Base-by-base conservation (phyloP, 768 basidiomycete species). In the Goffeauzyma gilvescens region DNA sequence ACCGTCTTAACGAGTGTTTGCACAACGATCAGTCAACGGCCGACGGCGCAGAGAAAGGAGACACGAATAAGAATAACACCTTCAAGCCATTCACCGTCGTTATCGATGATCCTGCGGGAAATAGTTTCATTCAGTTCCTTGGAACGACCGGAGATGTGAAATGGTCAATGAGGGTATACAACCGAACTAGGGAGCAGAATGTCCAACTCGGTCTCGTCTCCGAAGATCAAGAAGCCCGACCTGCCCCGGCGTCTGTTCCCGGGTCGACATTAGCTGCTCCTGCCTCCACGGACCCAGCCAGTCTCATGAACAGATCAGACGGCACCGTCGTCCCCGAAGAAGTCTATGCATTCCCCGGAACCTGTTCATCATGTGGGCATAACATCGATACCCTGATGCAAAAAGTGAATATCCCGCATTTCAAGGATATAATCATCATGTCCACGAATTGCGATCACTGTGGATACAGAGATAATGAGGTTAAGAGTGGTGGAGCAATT, bases 361-460 rank as follows among this genome's bases (percentile, higher is more conserved):
- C 71, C 12, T 98, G 93, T 62, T 81, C 84, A 9, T 81, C 81
- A 50, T 98, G 93, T 63, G 79, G 80, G 2, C 78, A 78, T 52
- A 67, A 72, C 6, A 68, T 84, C 18, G 73, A 85, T 55, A 98
- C 93, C 0, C 68, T 76, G 52, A 93, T 98, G 83, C 90, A 96
- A 72, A 83, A 81, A 59, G 80, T 96, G 52, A 76, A 75, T 48
- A 93, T 98, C 51, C 93, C 93, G 0, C 86, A 98, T 64, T 96
- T 98, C 73, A 85, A 98, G 73, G 87, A 98, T 53, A 79, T 86
- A 43, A 66, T 96, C 41, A 90, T 96, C 65, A 95, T 95, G 87
- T 90, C 90, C 18, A 89, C 89, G 5, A 95, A 93, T 60, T 96
- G 93, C 61, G 84, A 87, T 45, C 65, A 67, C 39, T 98, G 93